These are phyloP conservation scores for Pseudonectria foliicola DNA, from an alignment of 2,329 filamentous ascomycete genomes.

Conservation along the genomic window DNA sequence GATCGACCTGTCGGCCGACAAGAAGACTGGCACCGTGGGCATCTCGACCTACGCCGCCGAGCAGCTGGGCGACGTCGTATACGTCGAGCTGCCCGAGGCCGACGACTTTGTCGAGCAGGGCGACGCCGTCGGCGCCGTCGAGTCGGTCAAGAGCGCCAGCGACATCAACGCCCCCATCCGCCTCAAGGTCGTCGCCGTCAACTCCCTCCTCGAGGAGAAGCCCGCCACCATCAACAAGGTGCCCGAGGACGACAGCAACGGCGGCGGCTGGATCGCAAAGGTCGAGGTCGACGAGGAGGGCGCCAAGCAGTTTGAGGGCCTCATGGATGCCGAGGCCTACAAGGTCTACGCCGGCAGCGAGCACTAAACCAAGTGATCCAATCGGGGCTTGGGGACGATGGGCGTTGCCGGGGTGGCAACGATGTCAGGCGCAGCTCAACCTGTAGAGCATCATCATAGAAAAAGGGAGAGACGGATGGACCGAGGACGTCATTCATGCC, in stretches of 20 bases:
- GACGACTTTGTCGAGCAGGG: slow-evolving; percentile 62
- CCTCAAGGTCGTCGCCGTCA: slow-evolving; percentile 69
- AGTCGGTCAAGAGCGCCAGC: slow-evolving; percentile 97
- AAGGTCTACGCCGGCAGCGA: slow-evolving; percentile 57
- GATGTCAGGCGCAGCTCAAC: slow-evolving; percentile 13
- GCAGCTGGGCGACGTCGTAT: slow-evolving; percentile 92
- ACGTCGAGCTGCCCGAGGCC: slow-evolving; percentile 79
- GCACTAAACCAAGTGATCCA: slow-evolving; percentile 18
- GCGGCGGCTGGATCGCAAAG: slow-evolving; percentile 88
- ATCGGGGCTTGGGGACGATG: not conserved
- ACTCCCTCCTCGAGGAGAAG: slow-evolving; percentile 71
- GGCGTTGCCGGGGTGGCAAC: slow-evolving; percentile 2
- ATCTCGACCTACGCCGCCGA: slow-evolving; percentile 90
- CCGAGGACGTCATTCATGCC: slow-evolving; percentile 12
- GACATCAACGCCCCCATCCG: slow-evolving; percentile 88
- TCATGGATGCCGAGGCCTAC: slow-evolving; percentile 77
- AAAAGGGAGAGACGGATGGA: slow-evolving; percentile 7
- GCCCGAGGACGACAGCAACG: slow-evolving; percentile 68
- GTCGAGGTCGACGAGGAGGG: slow-evolving; percentile 65
- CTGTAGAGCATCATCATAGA: slow-evolving; percentile 12
- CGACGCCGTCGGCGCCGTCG: slow-evolving; percentile 87
- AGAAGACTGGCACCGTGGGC: slow-evolving; percentile 72
- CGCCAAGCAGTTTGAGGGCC: slow-evolving; percentile 59
- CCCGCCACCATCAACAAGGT: slow-evolving; percentile 83
- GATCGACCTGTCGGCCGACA: slow-evolving; percentile 80